Evolutionary conservation across 331 rosid genomes (phyloP).

Genomic region (Quercus phellos): DNA sequence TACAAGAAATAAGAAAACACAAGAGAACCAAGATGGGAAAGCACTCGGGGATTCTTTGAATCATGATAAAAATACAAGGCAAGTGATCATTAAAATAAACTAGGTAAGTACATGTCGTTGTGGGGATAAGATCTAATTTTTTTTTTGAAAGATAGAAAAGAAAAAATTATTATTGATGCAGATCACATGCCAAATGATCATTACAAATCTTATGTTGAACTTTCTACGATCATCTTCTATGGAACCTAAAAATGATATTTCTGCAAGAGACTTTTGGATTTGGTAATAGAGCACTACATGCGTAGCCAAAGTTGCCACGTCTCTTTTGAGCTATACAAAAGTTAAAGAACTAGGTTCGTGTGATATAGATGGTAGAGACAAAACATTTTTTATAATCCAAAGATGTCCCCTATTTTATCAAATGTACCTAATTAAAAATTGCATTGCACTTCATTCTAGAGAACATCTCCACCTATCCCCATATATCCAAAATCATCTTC

Average conservation of each 20-base stretch:
- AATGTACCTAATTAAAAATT: not conserved
- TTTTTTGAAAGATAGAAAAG: not conserved
- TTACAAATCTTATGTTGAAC: not conserved
- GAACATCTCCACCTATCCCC: not conserved
- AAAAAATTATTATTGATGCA: not conserved
- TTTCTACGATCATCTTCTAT: not conserved
- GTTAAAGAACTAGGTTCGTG: conserved; percentile 2
- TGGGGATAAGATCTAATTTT: not conserved
- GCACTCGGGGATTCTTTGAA: too few species aligned
- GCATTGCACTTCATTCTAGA: conserved; percentile 3
- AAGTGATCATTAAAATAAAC: too few species aligned
- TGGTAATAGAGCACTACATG: conserved; percentile 30
- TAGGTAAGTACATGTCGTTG: too few species aligned
- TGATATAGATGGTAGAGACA: not conserved
- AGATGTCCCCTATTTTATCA: not conserved
- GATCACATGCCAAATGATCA: conserved; percentile 5
- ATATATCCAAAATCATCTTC: not conserved
- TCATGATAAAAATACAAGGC: too few species aligned
- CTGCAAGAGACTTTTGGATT: not conserved
- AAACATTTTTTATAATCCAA: not conserved
- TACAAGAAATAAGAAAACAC: too few species aligned
- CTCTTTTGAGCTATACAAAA: conserved; percentile 5
- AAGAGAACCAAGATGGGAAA: too few species aligned
- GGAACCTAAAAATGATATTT: not conserved
- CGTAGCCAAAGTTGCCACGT: conserved; percentile 44